Evolutionary conservation across 768 basidiomycete genomes (phyloP), one percentile per base, ranked within the genome.

Genomic region (Pleurotus eryngii): DNA sequence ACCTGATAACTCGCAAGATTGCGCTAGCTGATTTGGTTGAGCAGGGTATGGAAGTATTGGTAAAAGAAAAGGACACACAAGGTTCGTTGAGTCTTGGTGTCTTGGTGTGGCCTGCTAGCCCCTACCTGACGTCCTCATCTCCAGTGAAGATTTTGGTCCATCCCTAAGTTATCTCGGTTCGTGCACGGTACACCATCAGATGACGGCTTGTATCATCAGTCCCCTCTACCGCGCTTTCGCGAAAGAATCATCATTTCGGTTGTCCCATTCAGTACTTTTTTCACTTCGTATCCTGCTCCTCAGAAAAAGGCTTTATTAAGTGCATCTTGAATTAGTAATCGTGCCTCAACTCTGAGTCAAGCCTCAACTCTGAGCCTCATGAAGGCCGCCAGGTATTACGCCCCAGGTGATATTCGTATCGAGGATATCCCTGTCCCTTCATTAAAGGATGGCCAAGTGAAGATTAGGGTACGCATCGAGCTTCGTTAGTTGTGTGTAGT

Each of bases 351-450:
- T 35, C 30, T 35, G 30, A 35, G 7, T 35, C 30, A 35, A 35
- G 9, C 7, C 30, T 9, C 45, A 80, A 35, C 30, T 35, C 30
- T 35, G 30, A 35, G 7, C 7, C 30, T 9, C 45, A 80, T 81
- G 79, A 78, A 71, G 54, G 78, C 78, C 35, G 75, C 75, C 30
- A 72, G 74, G 40, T 79, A 72, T 57, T 76, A 80, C 57, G 79
- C 74, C 3, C 72, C 74, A 27, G 70, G 72, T 8, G 73, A 78
- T 55, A 67, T 82, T 14, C 71, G 74, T 11, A 67, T 82, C 46
- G 79, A 81, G 46, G 63, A 76, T 18, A 71, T 79, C 14, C 66
- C 71, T 3, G 72, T 76, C 50, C 76, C 76, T 27, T 56, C 60
- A 22, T 60, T 68, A 9, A 67, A 70, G 9, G 65, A 63, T 11